Percentiles rank a stretch among this genome's conserved stretches.
These are phyloP conservation scores for Mariannaea sp. DNA, from an alignment of 2,329 filamentous ascomycete genomes.

Conservation along the genomic window DNA sequence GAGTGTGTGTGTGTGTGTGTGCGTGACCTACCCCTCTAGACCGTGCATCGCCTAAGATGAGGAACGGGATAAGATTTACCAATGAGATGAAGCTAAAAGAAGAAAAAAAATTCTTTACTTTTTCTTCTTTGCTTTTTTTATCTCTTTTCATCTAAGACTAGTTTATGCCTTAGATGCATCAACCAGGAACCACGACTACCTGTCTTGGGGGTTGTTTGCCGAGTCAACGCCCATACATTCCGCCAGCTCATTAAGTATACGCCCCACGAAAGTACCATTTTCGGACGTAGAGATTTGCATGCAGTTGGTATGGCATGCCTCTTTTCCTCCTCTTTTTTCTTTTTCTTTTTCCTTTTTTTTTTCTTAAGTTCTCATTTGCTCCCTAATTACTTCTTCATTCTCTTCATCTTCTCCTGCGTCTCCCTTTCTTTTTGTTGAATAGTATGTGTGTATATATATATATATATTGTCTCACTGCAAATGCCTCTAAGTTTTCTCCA, in stretches of 20 bases:
- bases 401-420: neutral
- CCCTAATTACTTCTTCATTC: too few relatives aligned
- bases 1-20: too few relatives aligned
- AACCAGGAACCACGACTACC: conserved; percentile 9
- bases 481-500: too few relatives aligned
- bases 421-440: neutral
- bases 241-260: conserved; percentile 26
- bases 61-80: conserved; percentile 8
- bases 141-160: conserved; percentile 12
- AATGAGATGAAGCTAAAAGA: too few relatives aligned
- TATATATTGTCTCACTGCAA: too few relatives aligned
- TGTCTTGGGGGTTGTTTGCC: neutral
- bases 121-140: neutral
- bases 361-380: neutral
- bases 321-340: conserved; percentile 1
- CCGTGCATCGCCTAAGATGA: too few relatives aligned
- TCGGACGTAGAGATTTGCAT: conserved; percentile 18
- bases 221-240: conserved; percentile 1
- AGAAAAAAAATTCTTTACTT: too few relatives aligned
- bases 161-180: neutral
- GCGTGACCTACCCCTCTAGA: too few relatives aligned
- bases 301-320: neutral
- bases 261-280: conserved; percentile 10
- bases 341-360: neutral
- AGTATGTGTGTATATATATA: too few relatives aligned